phyloP scores from a whole-genome alignment of 805 yeast species.

The Metschnikowia gruessii region DNA sequence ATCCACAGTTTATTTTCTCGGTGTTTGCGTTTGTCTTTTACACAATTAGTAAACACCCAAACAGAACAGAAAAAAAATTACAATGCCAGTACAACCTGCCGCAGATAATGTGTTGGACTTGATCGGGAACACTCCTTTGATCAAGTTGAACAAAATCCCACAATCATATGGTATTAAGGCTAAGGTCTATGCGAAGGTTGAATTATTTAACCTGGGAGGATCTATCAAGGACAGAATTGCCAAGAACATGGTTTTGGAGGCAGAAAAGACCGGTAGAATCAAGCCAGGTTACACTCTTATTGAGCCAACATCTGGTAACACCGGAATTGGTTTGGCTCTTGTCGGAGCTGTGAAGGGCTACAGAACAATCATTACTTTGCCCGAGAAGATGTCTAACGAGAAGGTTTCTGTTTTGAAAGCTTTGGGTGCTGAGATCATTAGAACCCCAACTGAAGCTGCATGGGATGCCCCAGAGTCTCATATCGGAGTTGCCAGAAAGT shows the following conservation, averaged over 20 bases:
- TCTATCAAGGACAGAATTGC: conserved; percentile 89
- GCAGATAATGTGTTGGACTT: conserved; percentile 61
- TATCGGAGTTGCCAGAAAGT: conserved; percentile 79
- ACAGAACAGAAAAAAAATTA: neutral
- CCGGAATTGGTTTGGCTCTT: conserved; percentile 86
- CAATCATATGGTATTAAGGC: conserved; percentile 75
- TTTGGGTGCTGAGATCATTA: conserved; percentile 83
- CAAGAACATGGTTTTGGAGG: conserved; percentile 80
- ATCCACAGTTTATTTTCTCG: conserved; percentile 6
- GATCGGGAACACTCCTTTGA: conserved; percentile 84
- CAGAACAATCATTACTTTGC: conserved; percentile 81
- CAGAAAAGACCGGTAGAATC: conserved; percentile 71
- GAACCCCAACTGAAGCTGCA: conserved; percentile 91
- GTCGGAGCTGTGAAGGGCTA: conserved; percentile 87
- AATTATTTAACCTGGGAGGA: conserved; percentile 85
- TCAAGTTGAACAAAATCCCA: conserved; percentile 71
- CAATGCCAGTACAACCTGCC: conserved; percentile 35
- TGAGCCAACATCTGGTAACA: conserved; percentile 89
- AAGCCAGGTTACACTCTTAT: conserved; percentile 84
- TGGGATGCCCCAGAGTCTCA: conserved; percentile 92
- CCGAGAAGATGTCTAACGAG: conserved; percentile 90
- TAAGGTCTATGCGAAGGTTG: conserved; percentile 68
- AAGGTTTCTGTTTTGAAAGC: conserved; percentile 86
- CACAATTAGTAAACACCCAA: too few species aligned
- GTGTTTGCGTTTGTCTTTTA: too few species aligned